Percentiles rank a stretch among this genome's conserved stretches.
Evolutionary conservation across 257 asterid species (phyloP).

Genomic region (Echium plantagineum): DNA sequence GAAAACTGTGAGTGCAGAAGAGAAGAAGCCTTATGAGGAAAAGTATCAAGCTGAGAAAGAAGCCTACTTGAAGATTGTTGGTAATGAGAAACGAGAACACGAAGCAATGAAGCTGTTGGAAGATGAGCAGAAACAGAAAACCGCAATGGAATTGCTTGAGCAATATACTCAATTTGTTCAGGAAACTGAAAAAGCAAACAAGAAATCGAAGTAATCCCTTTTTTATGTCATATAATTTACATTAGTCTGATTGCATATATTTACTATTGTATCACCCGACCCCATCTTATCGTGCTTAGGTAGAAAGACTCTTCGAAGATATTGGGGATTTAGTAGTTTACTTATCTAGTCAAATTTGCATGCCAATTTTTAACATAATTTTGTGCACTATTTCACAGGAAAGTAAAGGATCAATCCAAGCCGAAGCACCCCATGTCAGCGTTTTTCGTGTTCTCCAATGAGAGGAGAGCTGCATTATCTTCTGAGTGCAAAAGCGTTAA

Average conservation of each 20-base stretch:
- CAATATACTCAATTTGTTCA: conserved; percentile 68
- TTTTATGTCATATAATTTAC: too few relatives aligned
- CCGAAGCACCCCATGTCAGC: conserved; percentile 46
- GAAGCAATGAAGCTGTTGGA: conserved; percentile 84
- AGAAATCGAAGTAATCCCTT: conserved; percentile 38
- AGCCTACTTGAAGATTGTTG: conserved; percentile 52
- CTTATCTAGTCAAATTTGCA: neutral
- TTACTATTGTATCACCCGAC: too few relatives aligned
- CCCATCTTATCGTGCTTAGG: too few relatives aligned
- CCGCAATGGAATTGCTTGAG: conserved; percentile 81
- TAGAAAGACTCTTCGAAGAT: too few relatives aligned
- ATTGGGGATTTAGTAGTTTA: too few relatives aligned
- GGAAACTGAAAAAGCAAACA: conserved; percentile 53
- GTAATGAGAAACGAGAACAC: conserved; percentile 63
- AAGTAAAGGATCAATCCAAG: too few relatives aligned
- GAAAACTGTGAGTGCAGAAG: conserved; percentile 63
- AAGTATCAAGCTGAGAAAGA: conserved; percentile 68
- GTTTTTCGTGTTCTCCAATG: conserved; percentile 52
- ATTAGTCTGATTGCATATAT: too few relatives aligned
- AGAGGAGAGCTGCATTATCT: conserved; percentile 49
- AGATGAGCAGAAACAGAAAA: conserved; percentile 83
- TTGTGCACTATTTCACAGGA: conserved; percentile 24
- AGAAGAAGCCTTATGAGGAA: conserved; percentile 84
- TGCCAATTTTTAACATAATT: neutral
- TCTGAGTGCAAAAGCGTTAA: conserved; percentile 46